These are phyloP conservation scores for Calvatia gigantea DNA, from an alignment of 768 basidiomycete genomes.

Conservation along the genomic window DNA sequence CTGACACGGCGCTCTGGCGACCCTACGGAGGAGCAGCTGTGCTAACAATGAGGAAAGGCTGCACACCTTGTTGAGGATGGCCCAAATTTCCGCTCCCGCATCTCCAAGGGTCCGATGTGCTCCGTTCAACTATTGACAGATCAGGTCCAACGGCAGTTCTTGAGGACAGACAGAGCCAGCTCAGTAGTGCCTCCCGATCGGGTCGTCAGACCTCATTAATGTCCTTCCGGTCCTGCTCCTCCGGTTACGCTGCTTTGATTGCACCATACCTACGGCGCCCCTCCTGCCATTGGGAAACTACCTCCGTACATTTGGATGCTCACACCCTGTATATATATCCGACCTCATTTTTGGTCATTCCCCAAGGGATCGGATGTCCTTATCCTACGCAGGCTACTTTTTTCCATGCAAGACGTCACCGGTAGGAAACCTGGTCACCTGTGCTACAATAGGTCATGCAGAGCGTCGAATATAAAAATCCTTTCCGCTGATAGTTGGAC, in stretches of 20 bases:
- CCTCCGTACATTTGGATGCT: not conserved
- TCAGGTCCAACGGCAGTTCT: not conserved
- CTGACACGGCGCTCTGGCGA: not conserved
- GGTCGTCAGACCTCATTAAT: not conserved
- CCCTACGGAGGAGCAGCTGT: not conserved
- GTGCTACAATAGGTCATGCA: constrained; percentile 3
- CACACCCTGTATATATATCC: not conserved
- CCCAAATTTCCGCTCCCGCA: not conserved
- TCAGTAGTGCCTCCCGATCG: not conserved
- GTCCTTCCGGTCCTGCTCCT: not conserved
- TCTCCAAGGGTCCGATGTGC: not conserved
- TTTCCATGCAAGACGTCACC: constrained; percentile 1
- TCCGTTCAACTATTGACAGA: not conserved
- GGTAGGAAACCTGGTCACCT: constrained; percentile 6
- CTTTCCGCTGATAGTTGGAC: constrained; percentile 4
- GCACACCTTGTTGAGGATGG: not conserved
- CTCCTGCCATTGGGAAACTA: not conserved
- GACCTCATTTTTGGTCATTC: not conserved
- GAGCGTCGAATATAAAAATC: not conserved
- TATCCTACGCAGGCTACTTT: not conserved
- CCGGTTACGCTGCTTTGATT: not conserved
- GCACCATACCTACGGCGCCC: not conserved
- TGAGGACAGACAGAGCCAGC: not conserved
- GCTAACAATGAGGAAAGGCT: not conserved
- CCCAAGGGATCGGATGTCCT: not conserved